Conservation (phyloP, 148 eudicot genomes). For the Rhododendron ferrugineum region DNA sequence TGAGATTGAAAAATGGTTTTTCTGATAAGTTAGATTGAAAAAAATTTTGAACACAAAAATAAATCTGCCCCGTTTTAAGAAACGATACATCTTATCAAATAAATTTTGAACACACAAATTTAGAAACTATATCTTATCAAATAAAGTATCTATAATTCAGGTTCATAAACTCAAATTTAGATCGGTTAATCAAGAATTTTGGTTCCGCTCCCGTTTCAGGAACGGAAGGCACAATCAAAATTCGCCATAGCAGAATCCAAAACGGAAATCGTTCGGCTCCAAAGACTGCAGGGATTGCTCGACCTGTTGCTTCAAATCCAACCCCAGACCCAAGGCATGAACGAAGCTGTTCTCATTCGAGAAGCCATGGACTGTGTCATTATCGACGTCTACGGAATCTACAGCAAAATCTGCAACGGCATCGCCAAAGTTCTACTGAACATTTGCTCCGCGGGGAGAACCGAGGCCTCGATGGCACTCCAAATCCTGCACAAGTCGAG, state of each 20-base stretch:
- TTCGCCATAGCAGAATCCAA: neutral
- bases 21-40: too few relatives aligned
- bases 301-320: conserved; percentile 51
- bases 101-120: too few relatives aligned
- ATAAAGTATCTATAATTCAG: neutral
- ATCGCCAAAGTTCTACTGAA: conserved; percentile 39
- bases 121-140: too few relatives aligned
- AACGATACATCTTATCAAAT: too few relatives aligned
- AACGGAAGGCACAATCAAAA: conserved; percentile 5
- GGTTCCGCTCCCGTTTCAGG: conserved; percentile 2
- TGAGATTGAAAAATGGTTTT: too few relatives aligned
- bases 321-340: conserved; percentile 27
- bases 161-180: neutral
- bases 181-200: neutral
- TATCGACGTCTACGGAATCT: conserved; percentile 58
- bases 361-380: conserved; percentile 79
- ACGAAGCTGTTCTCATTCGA: conserved; percentile 20
- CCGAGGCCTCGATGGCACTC: conserved; percentile 49
- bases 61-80: too few relatives aligned
- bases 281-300: conserved; percentile 54
- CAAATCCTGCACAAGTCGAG: conserved; percentile 46
- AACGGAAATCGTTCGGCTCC: conserved; percentile 27
- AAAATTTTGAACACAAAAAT: too few relatives aligned
- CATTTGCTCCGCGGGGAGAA: conserved; percentile 32
- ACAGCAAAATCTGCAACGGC: conserved; percentile 59